phyloP scores from a whole-genome alignment of 2,329 filamentous ascomycete genomes.

The Cordyceps cateniannulata region DNA sequence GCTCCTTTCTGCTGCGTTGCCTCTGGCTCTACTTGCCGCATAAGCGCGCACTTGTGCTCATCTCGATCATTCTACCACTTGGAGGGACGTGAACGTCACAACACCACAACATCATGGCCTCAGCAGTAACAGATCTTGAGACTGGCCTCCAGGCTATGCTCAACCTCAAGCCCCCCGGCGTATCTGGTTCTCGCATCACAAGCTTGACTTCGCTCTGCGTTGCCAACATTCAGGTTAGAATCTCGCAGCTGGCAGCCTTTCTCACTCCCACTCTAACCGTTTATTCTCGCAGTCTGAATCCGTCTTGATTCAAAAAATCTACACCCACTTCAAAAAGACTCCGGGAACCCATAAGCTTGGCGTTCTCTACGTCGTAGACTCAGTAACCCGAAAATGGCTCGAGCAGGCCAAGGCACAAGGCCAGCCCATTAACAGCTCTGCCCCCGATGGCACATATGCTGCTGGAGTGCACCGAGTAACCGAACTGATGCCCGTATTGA shows the following conservation, averaged over 20 bases:
- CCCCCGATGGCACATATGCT: slow-evolving; percentile 86
- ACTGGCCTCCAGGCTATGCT: slow-evolving; percentile 87
- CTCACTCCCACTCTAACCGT: background rate
- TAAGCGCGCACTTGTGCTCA: background rate
- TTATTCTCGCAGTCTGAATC: slow-evolving; percentile 68
- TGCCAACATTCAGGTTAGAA: slow-evolving; percentile 76
- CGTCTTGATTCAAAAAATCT: slow-evolving; percentile 90
- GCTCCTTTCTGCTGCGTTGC: background rate
- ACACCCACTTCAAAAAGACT: slow-evolving; percentile 93
- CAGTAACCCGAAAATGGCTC: slow-evolving; percentile 97
- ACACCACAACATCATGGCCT: slow-evolving; percentile 49
- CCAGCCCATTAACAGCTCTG: slow-evolving; percentile 72
- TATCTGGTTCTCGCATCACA: slow-evolving; percentile 86
- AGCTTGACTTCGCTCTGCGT: slow-evolving; percentile 83
- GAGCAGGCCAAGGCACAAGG: slow-evolving; percentile 85
- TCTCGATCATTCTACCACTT: background rate
- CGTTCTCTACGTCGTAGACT: slow-evolving; percentile 99
- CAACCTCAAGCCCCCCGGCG: slow-evolving; percentile 83
- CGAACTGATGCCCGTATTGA: slow-evolving; percentile 85
- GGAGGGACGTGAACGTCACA: background rate
- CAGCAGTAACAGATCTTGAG: slow-evolving; percentile 86
- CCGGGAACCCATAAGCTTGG: slow-evolving; percentile 94
- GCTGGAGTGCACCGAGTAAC: slow-evolving; percentile 95
- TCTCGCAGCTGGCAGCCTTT: background rate
- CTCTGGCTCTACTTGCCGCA: background rate